Evolutionary conservation across 805 yeast genomes (phyloP).

Genomic region (Maudiozyma pseudohumilis): DNA sequence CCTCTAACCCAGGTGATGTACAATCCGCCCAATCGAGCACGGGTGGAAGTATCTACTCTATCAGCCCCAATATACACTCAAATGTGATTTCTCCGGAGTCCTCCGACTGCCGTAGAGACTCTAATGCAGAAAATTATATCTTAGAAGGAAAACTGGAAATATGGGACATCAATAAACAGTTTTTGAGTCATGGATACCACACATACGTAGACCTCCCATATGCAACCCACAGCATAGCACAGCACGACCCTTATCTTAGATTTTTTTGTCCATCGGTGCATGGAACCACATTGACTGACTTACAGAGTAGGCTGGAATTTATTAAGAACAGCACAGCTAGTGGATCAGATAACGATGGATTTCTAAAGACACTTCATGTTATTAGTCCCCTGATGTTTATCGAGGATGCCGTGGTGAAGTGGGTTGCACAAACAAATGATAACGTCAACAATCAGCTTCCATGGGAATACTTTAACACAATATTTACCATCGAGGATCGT

Average conservation of each 20-base stretch:
- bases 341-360: not conserved
- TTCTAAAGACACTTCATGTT: not conserved
- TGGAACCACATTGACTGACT: conserved; percentile 7
- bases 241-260: conserved; percentile 6
- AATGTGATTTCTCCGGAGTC: not conserved
- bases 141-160: conserved; percentile 1
- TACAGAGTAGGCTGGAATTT: conserved; percentile 1
- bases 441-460: conserved; percentile 2
- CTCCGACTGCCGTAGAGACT: not conserved
- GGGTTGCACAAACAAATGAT: conserved; percentile 1
- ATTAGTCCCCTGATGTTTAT: conserved; percentile 7
- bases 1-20: too few relatives aligned
- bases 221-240: conserved; percentile 7
- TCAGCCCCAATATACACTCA: not conserved
- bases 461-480: conserved; percentile 2
- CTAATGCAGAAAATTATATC: not conserved
- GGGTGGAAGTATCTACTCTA: not conserved
- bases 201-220: conserved; percentile 8
- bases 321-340: not conserved
- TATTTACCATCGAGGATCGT: conserved; percentile 2
- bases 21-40: too few relatives aligned
- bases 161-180: conserved; percentile 8
- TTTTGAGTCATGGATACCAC: conserved; percentile 4
- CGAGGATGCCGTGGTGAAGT: conserved; percentile 7
- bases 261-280: conserved; percentile 6